A percentile compares a stretch with the other conserved stretches of the same genome.
These are phyloP conservation scores for Plasmodium gonderi DNA, from an alignment of 169 alveolate species.

Conservation along the genomic window DNA sequence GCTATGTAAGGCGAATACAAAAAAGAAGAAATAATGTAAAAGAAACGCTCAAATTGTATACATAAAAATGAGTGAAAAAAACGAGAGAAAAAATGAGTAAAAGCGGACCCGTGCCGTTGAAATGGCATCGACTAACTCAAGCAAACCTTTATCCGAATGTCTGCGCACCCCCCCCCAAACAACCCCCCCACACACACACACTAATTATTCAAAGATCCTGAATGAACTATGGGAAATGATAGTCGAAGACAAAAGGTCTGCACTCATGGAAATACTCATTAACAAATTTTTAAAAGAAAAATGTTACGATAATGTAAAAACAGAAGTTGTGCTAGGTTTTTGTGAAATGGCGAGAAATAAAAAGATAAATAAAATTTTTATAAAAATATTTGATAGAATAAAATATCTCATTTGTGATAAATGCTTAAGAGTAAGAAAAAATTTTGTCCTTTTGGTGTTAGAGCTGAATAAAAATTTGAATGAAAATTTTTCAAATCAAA, in stretches of 20 bases:
- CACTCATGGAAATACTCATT: conserved; percentile 15
- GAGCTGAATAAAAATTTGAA: conserved; percentile 26
- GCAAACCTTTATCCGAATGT: not conserved
- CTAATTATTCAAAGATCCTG: not conserved
- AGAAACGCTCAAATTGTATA: not conserved
- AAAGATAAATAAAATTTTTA: conserved; percentile 11
- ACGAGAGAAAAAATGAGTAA: not conserved
- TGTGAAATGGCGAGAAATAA: conserved; percentile 54
- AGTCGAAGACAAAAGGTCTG: conserved; percentile 30
- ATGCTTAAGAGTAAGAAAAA: conserved; percentile 21
- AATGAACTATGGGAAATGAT: conserved; percentile 71
- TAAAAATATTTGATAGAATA: conserved; percentile 35
- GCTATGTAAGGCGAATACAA: conserved; percentile 37
- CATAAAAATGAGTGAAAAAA: not conserved
- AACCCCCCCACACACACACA: not conserved
- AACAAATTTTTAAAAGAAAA: conserved; percentile 33
- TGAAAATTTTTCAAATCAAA: not conserved
- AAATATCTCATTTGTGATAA: conserved; percentile 53
- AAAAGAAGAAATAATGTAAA: not conserved
- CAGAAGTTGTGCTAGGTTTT: conserved; percentile 56
- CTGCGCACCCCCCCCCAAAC: not conserved
- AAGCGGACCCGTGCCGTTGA: not conserved
- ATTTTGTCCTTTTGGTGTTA: conserved; percentile 14
- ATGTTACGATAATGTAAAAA: conserved; percentile 31
- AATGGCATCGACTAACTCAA: not conserved